phyloP scores from a whole-genome alignment of 164 flowering plant species.

The Chimonanthus salicifolius region DNA sequence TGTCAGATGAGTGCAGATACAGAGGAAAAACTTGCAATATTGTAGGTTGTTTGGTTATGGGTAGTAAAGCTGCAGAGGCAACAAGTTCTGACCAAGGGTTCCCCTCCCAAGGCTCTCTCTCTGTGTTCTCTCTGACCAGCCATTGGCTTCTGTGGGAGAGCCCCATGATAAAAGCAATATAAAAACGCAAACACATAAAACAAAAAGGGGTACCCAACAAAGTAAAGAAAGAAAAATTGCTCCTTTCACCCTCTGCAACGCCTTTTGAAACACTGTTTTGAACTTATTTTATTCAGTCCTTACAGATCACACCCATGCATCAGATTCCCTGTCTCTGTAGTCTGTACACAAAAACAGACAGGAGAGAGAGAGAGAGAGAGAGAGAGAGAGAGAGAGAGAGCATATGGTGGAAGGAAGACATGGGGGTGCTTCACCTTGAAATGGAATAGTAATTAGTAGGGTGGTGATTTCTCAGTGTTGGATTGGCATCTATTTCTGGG shows the following conservation, averaged over 20 bases:
- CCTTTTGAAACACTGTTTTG: conserved; percentile 25
- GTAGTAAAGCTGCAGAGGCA: conserved; percentile 11
- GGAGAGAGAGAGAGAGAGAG: neutral
- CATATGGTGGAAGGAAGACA: neutral
- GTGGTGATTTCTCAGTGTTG: neutral
- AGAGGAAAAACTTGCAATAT: conserved; percentile 20
- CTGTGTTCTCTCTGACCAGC: conserved; percentile 36
- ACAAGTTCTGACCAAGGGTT: conserved; percentile 31
- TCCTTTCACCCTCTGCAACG: conserved; percentile 25
- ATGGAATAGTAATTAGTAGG: neutral
- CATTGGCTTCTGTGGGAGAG: conserved; percentile 34
- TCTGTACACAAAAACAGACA: neutral
- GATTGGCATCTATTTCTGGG: neutral
- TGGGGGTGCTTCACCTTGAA: neutral
- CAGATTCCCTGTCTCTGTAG: conserved; percentile 35
- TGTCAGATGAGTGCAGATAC: conserved; percentile 34
- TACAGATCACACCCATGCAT: conserved; percentile 48
- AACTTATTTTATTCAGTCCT: conserved; percentile 31
- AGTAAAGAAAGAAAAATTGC: conserved; percentile 7
- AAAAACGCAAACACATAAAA: conserved; percentile 31
- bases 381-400: neutral
- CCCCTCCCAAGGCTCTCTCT: conserved; percentile 37
- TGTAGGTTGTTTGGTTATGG: conserved; percentile 14
- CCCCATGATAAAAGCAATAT: conserved; percentile 8
- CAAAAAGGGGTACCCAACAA: conserved; percentile 37